Percentiles rank a stretch among this genome's conserved stretches.
Conservation (phyloP, 2,329 filamentous ascomycete genomes). For the Fonsecaea multimorphosa region DNA sequence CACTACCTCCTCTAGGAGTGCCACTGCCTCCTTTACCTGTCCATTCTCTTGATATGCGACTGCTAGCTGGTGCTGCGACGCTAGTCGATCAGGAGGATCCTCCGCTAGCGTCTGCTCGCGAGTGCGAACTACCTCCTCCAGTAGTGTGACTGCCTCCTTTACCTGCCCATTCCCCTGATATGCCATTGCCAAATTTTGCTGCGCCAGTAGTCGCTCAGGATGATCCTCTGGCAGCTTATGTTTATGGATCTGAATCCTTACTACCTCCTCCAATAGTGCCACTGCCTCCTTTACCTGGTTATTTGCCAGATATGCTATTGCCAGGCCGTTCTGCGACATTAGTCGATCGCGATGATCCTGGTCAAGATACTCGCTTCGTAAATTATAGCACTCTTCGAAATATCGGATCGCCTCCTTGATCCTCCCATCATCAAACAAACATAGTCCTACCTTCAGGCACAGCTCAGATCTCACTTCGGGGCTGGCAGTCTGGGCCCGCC, state of each 20-base stretch:
- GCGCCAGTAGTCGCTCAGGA: slow-evolving; percentile 35
- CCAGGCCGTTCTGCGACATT: slow-evolving; percentile 26
- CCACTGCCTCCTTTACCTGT: slow-evolving; percentile 34
- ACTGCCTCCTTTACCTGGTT: slow-evolving; percentile 22
- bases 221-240: slow-evolving; percentile 41
- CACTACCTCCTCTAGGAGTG: slow-evolving; percentile 18
- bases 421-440: slow-evolving; percentile 12
- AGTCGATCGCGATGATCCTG: slow-evolving; percentile 40
- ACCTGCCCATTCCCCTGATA: slow-evolving; percentile 30
- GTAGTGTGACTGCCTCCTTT: neutral
- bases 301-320: slow-evolving; percentile 12
- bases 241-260: slow-evolving; percentile 35
- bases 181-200: slow-evolving; percentile 29
- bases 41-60: slow-evolving; percentile 36
- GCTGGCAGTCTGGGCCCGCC: neutral
- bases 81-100: slow-evolving; percentile 38
- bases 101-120: slow-evolving; percentile 30
- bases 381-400: slow-evolving; percentile 17
- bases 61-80: slow-evolving; percentile 27
- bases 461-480: slow-evolving; percentile 3
- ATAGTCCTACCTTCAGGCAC: neutral
- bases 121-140: neutral
- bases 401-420: slow-evolving; percentile 10
- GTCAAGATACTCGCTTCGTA: slow-evolving; percentile 25
- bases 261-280: slow-evolving; percentile 19